Evolutionary conservation across 805 yeast species (phyloP), one percentile per base, ranked within the genome.

Genomic region (Saturnispora halmiae): DNA sequence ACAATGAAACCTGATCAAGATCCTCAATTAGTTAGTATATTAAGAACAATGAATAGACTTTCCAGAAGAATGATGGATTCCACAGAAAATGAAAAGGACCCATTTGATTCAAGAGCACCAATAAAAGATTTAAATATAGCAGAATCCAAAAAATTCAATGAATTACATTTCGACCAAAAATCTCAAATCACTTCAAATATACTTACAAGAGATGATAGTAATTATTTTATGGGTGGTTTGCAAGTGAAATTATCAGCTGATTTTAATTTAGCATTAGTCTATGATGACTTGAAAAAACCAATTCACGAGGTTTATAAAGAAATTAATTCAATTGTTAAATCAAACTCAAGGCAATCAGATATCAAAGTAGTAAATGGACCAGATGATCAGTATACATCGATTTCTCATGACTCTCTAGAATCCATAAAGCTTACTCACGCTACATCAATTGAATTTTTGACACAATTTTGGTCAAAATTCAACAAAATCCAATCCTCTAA

Each of bases 21-120:
- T 40, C 72, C 70, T 25, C 95, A 84, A 48, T 75, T 87, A 50
- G 70, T 84, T 14, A 75, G 82, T 14, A 77, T 87, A 15, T 69
- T 92, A 65, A 72, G 82, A 49, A 85, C 94, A 46, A 87, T 90
- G 92, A 90, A 90, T 61, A 73, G 87, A 45, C 65, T 90, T 36
- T 81, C 94, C 55, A 77, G 84, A 43, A 76, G 87, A 49, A 81
- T 90, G 82, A 75, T 90, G 47, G 67, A 69, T 34, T 71, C 75
- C 31, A 54, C 70, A 47, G 70, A 70, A 34, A 68, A 64, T 39
- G 69, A 66, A 43, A 61, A 65, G 41, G 66, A 64, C 34, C 40
- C 48, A 11, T 64, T 63, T 38, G 57, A 60, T 38, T 67, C 63
- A 43, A 66, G 68, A 20, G 81, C 77, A 32, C 60, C 67, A 13